Evolutionary conservation across 1,284 basidiomycete genomes (phyloP).

Genomic region (Coniferiporia weirii): DNA sequence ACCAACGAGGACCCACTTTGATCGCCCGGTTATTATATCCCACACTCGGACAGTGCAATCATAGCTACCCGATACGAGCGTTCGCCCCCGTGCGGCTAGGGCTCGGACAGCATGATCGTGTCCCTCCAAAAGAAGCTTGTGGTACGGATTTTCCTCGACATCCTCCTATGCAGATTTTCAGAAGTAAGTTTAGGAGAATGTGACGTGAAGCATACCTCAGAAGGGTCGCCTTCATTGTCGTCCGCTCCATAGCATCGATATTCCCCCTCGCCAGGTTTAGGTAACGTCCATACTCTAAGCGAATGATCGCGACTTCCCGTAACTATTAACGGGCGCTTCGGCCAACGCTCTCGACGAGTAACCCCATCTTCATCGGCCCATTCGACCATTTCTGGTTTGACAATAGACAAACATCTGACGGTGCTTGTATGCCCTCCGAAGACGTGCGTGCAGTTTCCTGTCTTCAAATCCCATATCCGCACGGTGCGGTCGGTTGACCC

Average conservation of each 20-base stretch:
- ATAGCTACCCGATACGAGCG: conserved; percentile 92
- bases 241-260: conserved; percentile 69
- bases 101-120: conserved; percentile 90
- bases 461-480: conserved; percentile 85
- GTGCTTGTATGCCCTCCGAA: conserved; percentile 94
- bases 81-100: conserved; percentile 84
- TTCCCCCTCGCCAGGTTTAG: conserved; percentile 70
- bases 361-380: conserved; percentile 56
- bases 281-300: conserved; percentile 86
- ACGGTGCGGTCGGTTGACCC: conserved; percentile 94
- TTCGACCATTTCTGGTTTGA: conserved; percentile 79
- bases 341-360: conserved; percentile 69
- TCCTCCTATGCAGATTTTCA: conserved; percentile 43
- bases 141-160: conserved; percentile 85
- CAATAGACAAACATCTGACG: conserved; percentile 85
- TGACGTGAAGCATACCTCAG: conserved; percentile 46
- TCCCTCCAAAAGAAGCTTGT: conserved; percentile 77
- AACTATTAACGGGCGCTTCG: conserved; percentile 83
- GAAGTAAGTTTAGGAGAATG: conserved; percentile 9
- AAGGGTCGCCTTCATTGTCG: conserved; percentile 60
- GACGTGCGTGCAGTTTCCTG: conserved; percentile 79
- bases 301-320: conserved; percentile 92
- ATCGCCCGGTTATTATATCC: conserved; percentile 87
- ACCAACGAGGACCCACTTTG: conserved; percentile 75
- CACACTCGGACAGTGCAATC: conserved; percentile 91